Evolutionary conservation across 805 yeast genomes (phyloP), one percentile per base, ranked within the genome.

Genomic region (Saccharomycopsis sp.): DNA sequence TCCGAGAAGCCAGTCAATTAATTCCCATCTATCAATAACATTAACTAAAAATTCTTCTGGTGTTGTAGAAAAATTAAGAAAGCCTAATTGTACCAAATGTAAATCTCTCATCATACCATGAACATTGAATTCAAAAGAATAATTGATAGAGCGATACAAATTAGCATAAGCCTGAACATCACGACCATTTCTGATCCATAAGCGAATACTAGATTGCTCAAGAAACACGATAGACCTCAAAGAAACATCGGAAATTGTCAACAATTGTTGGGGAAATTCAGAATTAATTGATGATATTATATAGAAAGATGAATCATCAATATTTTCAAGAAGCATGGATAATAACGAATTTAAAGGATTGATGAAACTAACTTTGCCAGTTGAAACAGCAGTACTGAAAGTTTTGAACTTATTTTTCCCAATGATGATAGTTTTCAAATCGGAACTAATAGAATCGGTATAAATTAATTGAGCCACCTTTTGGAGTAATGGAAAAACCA

Each of bases 181-280:
- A 42, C 74, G 69, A 0, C 98, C 98, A 59, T 89, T 89, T 52
- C 97, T 70, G 0, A 89, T 95, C 97, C 97, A 89, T 41, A 81
- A 70, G 0, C 96, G 95, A 0, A 82, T 75, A 42, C 81, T 77
- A 10, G 88, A 81, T 52, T 92, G 96, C 0, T 94, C 76, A 48
- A 85, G 60, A 8, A 84, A 58, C 0, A 83, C 95, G 23, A 87
- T 53, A 0, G 87, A 77, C 40, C 94, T 66, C 17, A 92, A 58
- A 0, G 96, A 80, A 47, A 80, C 76, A 47, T 85, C 46, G 8
- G 41, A 37, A 15, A 39, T 28, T 3, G n/a, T 12, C 20, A 9
- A 9, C n/a, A 44, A 25, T 2, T 18, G 31, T 21, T 31, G 33
- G 5, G 12, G 6, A 15, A 5, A 17, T 17, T 32, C 19, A 2